A percentile compares a stretch with the other conserved stretches of the same genome.
Evolutionary conservation across 352 stramenopile genomes (phyloP).

Genomic region (Halophytophthora polymorphica): DNA sequence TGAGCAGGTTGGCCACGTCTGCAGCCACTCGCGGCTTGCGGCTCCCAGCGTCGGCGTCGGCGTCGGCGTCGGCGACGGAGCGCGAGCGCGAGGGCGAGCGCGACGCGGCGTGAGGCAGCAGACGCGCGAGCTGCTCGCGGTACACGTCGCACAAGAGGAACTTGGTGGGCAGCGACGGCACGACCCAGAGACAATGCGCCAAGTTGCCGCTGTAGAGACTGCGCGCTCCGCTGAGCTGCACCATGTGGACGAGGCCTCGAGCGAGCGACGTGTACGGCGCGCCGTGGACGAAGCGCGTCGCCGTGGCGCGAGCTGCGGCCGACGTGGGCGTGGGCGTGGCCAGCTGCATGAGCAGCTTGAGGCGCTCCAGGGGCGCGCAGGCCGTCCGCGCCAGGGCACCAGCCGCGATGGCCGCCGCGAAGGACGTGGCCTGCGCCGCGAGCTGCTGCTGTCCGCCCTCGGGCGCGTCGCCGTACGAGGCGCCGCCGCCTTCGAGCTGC

Average conservation of each 20-base stretch:
- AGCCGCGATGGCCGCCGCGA: conserved; percentile 60
- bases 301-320: conserved; percentile 1
- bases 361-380: conserved; percentile 67
- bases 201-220: conserved; percentile 82
- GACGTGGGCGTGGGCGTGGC: conserved; percentile 24
- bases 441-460: conserved; percentile 24
- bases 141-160: conserved; percentile 75
- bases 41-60: neutral
- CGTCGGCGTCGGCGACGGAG: no score
- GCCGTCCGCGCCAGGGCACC: conserved; percentile 60
- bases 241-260: conserved; percentile 66
- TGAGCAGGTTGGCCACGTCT: conserved; percentile 57
- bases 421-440: conserved; percentile 42
- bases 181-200: conserved; percentile 74
- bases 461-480: conserved; percentile 14
- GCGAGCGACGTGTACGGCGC: conserved; percentile 45
- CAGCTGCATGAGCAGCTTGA: conserved; percentile 85
- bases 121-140: conserved; percentile 39
- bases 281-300: conserved; percentile 5
- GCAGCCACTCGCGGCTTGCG: conserved; percentile 19
- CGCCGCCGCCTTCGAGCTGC: conserved; percentile 22
- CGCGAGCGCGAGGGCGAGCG: conserved; percentile 7
- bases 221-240: conserved; percentile 47
- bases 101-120: conserved; percentile 19
- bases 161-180: conserved; percentile 80